These are phyloP conservation scores for Candida golubevii DNA, from an alignment of 805 yeast genomes.

Conservation along the genomic window DNA sequence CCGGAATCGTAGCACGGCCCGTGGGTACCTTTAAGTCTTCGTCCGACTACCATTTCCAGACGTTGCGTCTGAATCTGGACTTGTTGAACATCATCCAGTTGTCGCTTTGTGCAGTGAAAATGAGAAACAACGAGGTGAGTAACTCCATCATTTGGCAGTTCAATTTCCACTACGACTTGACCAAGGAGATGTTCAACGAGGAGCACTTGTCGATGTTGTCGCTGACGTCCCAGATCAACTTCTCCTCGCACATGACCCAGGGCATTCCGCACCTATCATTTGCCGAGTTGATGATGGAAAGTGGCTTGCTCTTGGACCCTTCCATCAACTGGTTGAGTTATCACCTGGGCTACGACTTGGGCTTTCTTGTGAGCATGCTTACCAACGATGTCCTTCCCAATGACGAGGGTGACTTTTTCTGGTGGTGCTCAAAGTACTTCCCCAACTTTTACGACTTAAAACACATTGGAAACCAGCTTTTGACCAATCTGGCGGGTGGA, in stretches of 20 bases:
- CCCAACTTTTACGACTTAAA: slow-evolving; percentile 85
- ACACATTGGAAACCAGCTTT: slow-evolving; percentile 37
- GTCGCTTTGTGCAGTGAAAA: slow-evolving; percentile 36
- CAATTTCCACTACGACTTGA: slow-evolving; percentile 78
- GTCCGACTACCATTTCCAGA: slow-evolving; percentile 92
- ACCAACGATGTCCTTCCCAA: slow-evolving; percentile 75
- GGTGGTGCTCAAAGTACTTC: slow-evolving; percentile 68
- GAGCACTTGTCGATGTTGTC: slow-evolving; percentile 78
- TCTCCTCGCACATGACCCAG: slow-evolving; percentile 62
- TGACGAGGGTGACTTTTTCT: slow-evolving; percentile 70
- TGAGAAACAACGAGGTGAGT: slow-evolving; percentile 45
- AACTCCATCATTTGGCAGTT: slow-evolving; percentile 90
- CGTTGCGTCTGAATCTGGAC: slow-evolving; percentile 88
- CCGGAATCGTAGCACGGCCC: slow-evolving; percentile 94
- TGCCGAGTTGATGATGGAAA: slow-evolving; percentile 78
- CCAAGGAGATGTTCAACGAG: slow-evolving; percentile 77
- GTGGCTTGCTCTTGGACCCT: slow-evolving; percentile 75
- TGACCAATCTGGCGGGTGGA: slow-evolving; percentile 5
- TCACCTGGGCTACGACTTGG: slow-evolving; percentile 93
- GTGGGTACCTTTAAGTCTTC: slow-evolving; percentile 89
- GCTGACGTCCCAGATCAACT: slow-evolving; percentile 76
- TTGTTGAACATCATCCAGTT: slow-evolving; percentile 80
- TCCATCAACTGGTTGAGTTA: slow-evolving; percentile 83
- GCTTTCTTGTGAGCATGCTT: slow-evolving; percentile 75
- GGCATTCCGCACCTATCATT: slow-evolving; percentile 81